Conservation (phyloP, 192 early-diverging fungal species). For the Backusella parvicylindrica region DNA sequence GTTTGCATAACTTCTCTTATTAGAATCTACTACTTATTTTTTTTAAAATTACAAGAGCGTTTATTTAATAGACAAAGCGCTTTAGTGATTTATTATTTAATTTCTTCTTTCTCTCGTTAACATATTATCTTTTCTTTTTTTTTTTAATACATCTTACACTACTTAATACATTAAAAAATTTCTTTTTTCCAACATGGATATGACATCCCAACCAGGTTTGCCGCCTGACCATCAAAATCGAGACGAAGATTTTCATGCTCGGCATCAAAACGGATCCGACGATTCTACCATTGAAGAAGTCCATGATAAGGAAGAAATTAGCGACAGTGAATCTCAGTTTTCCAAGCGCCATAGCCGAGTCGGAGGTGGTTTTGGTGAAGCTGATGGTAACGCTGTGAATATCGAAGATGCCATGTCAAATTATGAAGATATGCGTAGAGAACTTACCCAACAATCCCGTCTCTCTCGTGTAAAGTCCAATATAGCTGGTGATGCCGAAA, state of each 20-base stretch:
- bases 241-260: background rate
- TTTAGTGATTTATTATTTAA: background rate
- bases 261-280: background rate
- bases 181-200: background rate
- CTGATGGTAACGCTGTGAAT: conserved; percentile 27
- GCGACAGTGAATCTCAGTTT: background rate
- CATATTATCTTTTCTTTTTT: background rate
- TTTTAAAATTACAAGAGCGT: background rate
- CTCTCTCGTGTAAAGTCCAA: conserved; percentile 18
- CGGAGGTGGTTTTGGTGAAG: conserved; percentile 29
- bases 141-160: background rate
- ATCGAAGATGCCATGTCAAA: conserved; percentile 19
- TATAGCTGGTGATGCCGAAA: conserved; percentile 14
- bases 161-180: background rate
- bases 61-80: background rate
- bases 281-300: background rate
- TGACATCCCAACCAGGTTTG: background rate
- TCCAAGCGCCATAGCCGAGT: background rate
- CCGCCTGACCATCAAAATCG: background rate
- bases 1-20: background rate
- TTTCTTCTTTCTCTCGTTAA: background rate
- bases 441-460: conserved; percentile 27
- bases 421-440: conserved; percentile 24
- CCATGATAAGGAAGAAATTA: background rate
- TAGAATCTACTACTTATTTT: background rate